These are phyloP conservation scores for Marasmius fiardii DNA, from an alignment of 1,284 basidiomycete genomes.

Conservation along the genomic window DNA sequence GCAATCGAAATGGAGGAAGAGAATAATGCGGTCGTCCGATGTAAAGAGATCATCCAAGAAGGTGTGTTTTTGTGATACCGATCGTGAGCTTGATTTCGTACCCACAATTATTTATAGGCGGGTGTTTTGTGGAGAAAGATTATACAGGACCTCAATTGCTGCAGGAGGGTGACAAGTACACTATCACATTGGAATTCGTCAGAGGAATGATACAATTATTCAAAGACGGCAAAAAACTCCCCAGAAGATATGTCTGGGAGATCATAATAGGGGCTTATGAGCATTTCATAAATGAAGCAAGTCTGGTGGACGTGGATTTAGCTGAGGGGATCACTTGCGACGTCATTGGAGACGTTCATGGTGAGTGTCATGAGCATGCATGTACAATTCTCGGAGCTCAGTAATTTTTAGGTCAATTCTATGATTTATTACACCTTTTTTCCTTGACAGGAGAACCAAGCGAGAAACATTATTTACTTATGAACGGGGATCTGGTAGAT, in stretches of 20 bases:
- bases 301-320: conserved; percentile 78
- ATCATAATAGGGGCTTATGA: conserved; percentile 88
- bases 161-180: conserved; percentile 60
- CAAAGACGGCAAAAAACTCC: conserved; percentile 86
- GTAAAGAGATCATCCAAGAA: conserved; percentile 76
- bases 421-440: conserved; percentile 88
- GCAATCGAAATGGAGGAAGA: conserved; percentile 90
- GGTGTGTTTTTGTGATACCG: conserved; percentile 40
- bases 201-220: conserved; percentile 89
- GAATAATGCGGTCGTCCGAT: conserved; percentile 70
- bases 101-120: conserved; percentile 38
- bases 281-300: conserved; percentile 75
- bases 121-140: conserved; percentile 65
- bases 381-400: neutral
- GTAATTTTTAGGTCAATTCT: conserved; percentile 76
- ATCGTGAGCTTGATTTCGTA: neutral
- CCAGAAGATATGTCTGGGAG: conserved; percentile 91
- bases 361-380: conserved; percentile 34
- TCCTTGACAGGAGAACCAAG: conserved; percentile 83
- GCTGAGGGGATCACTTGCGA: conserved; percentile 82
- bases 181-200: conserved; percentile 78
- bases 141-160: conserved; percentile 71
- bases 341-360: conserved; percentile 91
- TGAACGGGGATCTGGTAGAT: conserved; percentile 98
- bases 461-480: conserved; percentile 80